Base-by-base conservation (phyloP, 2,329 filamentous ascomycete genomes). In the Venturiaceae sp. region DNA sequence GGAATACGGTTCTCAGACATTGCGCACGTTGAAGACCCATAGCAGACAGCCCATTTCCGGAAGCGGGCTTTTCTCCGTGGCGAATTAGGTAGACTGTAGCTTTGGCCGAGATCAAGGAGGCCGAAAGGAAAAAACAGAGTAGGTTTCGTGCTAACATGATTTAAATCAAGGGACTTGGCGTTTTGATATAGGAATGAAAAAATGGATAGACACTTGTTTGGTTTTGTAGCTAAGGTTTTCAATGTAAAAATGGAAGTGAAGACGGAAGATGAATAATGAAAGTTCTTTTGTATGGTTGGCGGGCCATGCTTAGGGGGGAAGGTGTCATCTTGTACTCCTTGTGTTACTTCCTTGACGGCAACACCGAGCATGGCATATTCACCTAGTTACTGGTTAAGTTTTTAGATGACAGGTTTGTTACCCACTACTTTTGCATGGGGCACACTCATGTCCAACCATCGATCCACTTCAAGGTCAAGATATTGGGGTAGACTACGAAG, bases 11-110 rank as follows among this genome's bases (percentile, higher is more conserved):
- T 13, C 78, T 72, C 21, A 86, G 69, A 62, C 82, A 85, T 64
- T 85, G 79, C 0, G 83, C 80, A 16, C 83, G 79, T 67, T 82
- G 60, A 57, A 75, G 62, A 19, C 83, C 83, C 60, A 76, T 64
- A 0, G 74, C 63, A 58, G 68, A 81, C 46, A 85, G 71, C 1
- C 81, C 82, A 58, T 75, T 70, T 34, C 72, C 71, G 16, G 75
- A 74, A 1, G 64, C 60, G 3, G 83, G 82, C 68, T 86, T 86
- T 68, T 86, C 83, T 60, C 83, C 83, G 62, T 86, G 83, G n/a
- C 83, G 79, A 66, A 86, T 85, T 6, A 85, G 69, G 66, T 83
- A 86, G 33, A 85, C 79, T 0, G 77, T 84, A 1, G 81, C 75
- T 19, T 67, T 58, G 14, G 63, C 66, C 3, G 63, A 44, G 5